A percentile compares a stretch with the other conserved stretches of the same genome.
These are phyloP conservation scores for Thalassiosira mediterranea DNA, from an alignment of 352 stramenopile species.

Conservation along the genomic window DNA sequence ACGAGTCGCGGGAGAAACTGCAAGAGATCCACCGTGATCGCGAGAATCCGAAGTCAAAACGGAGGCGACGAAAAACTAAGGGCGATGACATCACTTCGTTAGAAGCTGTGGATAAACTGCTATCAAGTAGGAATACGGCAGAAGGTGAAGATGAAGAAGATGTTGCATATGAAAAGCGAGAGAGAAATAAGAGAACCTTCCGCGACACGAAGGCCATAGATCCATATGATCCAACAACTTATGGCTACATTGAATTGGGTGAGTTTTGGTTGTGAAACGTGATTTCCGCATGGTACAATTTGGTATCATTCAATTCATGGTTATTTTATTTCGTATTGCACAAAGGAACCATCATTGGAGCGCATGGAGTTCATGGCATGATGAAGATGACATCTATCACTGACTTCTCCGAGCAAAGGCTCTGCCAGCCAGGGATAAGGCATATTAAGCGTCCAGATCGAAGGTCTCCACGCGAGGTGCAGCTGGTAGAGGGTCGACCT, in stretches of 20 bases:
- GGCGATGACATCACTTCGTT: conserved; percentile 29
- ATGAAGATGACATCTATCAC: conserved; percentile 66
- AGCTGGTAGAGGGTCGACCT: conserved; percentile 54
- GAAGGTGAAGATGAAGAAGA: conserved; percentile 9
- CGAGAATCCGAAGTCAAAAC: conserved; percentile 14
- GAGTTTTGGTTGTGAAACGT: no score
- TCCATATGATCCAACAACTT: conserved; percentile 81
- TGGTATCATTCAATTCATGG: no score
- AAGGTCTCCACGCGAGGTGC: conserved; percentile 66
- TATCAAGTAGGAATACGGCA: conserved; percentile 17
- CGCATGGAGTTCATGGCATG: conserved; percentile 76
- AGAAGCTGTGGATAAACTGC: conserved; percentile 40
- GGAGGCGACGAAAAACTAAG: conserved; percentile 5
- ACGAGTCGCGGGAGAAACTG: conserved; percentile 43
- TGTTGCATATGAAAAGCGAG: conserved; percentile 24
- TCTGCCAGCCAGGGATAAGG: conserved; percentile 58
- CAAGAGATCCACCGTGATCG: conserved; percentile 28
- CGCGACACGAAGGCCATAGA: conserved; percentile 75
- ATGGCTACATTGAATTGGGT: conserved; percentile 79
- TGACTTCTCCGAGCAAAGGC: conserved; percentile 63
- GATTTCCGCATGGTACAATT: no score
- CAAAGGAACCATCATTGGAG: conserved; percentile 65
- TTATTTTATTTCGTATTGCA: no score
- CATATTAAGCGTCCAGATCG: conserved; percentile 70
- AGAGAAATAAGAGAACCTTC: conserved; percentile 59